Conservation (phyloP, 2,329 filamentous ascomycete genomes). For the Eutypa lata region DNA sequence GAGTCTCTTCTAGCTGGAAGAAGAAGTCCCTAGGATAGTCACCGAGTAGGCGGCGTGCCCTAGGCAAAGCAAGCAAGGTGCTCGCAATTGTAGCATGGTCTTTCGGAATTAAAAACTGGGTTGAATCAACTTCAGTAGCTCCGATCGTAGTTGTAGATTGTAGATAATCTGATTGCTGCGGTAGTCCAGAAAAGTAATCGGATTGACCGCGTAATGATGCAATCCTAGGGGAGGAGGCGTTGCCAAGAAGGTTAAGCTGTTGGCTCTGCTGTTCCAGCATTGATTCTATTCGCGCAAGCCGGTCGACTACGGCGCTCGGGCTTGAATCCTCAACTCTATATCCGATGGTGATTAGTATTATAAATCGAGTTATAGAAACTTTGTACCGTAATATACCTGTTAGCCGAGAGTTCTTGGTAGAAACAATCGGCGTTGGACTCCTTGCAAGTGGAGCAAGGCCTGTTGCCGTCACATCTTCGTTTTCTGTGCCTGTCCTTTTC, state of each 20-base stretch:
- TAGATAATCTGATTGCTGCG: constrained; percentile 19
- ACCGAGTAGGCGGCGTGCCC: constrained; percentile 29
- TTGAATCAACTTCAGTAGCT: constrained; percentile 25
- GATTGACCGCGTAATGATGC: constrained; percentile 21
- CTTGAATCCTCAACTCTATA: constrained; percentile 31
- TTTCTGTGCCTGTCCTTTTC: constrained; percentile 30
- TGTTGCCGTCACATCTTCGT: constrained; percentile 35
- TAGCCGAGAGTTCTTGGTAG: constrained; percentile 36
- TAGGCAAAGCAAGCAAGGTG: constrained; percentile 31
- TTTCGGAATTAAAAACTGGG: constrained; percentile 34
- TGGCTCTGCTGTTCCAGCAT: constrained; percentile 29
- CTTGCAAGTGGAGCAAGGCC: constrained; percentile 35
- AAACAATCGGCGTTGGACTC: constrained; percentile 37
- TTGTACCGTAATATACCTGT: constrained; percentile 21
- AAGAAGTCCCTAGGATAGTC: constrained; percentile 32
- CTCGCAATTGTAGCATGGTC: constrained; percentile 31
- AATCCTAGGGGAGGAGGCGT: constrained; percentile 16
- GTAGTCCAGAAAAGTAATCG: constrained; percentile 17
- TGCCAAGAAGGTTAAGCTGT: constrained; percentile 25
- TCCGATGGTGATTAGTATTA: too few relatives aligned
- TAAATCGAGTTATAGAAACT: neutral
- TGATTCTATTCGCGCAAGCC: constrained; percentile 35
- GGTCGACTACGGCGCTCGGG: constrained; percentile 32
- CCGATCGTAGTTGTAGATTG: constrained; percentile 15
- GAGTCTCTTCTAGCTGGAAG: constrained; percentile 29